Conservation (phyloP, 2,329 filamentous ascomycete genomes). For the Clarireedia homoeocarpa region DNA sequence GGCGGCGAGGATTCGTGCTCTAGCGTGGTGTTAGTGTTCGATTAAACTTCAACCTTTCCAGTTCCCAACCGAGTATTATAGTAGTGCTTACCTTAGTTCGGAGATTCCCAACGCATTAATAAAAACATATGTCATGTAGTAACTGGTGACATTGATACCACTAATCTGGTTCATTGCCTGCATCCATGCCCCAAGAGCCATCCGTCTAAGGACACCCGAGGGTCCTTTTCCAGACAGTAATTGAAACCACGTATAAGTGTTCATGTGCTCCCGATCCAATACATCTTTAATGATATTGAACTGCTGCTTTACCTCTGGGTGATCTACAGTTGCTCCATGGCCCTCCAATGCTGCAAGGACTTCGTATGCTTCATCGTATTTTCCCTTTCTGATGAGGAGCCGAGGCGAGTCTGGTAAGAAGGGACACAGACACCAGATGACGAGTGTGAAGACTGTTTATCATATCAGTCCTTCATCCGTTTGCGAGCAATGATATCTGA, state of each 20-base stretch:
- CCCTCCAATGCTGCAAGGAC: conserved; percentile 35
- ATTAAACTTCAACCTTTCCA: too few relatives aligned
- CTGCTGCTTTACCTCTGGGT: conserved; percentile 40
- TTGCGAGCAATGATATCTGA: neutral
- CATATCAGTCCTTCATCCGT: conserved; percentile 10
- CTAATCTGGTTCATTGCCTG: conserved; percentile 45
- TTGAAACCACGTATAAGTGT: conserved; percentile 33
- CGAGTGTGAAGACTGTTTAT: conserved; percentile 45
- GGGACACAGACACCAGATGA: conserved; percentile 46
- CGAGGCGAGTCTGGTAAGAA: conserved; percentile 44
- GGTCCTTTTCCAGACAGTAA: conserved; percentile 34
- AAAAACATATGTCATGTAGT: conserved; percentile 31
- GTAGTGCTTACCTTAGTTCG: conserved; percentile 20
- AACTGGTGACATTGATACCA: conserved; percentile 37
- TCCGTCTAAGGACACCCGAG: conserved; percentile 44
- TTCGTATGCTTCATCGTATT: conserved; percentile 36
- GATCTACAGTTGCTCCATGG: conserved; percentile 20
- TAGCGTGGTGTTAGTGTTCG: conserved; percentile 9
- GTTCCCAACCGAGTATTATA: too few relatives aligned
- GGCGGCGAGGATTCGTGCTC: conserved; percentile 36
- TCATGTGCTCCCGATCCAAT: conserved; percentile 32
- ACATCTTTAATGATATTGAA: conserved; percentile 38
- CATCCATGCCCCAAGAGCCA: conserved; percentile 41
- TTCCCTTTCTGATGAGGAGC: conserved; percentile 38
- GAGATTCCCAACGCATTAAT: conserved; percentile 33